Conservation (phyloP, 2,329 filamentous ascomycete species). For the Magnaporthiopsis rhizophila region DNA sequence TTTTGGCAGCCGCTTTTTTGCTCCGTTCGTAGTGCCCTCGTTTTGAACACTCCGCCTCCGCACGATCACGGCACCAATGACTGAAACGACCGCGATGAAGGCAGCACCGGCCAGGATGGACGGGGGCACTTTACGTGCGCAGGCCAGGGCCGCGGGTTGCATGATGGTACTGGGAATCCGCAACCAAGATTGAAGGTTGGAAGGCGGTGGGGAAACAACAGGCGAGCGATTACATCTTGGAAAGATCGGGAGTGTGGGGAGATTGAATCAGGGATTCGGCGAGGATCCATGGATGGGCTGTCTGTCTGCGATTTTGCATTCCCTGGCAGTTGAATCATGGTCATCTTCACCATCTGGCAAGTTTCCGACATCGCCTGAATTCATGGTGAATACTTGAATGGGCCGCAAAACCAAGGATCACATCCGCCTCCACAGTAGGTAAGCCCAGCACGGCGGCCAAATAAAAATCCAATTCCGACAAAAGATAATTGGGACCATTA, state of each 20-base stretch:
- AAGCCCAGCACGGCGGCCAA: no score
- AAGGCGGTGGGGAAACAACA: background rate
- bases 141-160: background rate
- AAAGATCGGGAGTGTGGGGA: background rate
- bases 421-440: no score
- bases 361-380: no score
- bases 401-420: no score
- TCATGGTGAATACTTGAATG: no score
- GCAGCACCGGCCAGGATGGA: background rate
- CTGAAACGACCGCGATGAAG: background rate
- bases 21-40: background rate
- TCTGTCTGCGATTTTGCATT: background rate
- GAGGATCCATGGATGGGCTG: background rate
- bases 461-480: no score
- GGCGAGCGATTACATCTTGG: background rate
- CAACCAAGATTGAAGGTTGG: background rate
- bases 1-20: background rate
- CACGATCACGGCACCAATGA: background rate
- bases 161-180: background rate
- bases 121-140: background rate
- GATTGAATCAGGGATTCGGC: background rate
- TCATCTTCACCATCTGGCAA: no score
- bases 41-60: background rate
- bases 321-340: no score
- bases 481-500: no score